phyloP scores from a whole-genome alignment of 345 rosid species.

The Erodium maritimum region DNA sequence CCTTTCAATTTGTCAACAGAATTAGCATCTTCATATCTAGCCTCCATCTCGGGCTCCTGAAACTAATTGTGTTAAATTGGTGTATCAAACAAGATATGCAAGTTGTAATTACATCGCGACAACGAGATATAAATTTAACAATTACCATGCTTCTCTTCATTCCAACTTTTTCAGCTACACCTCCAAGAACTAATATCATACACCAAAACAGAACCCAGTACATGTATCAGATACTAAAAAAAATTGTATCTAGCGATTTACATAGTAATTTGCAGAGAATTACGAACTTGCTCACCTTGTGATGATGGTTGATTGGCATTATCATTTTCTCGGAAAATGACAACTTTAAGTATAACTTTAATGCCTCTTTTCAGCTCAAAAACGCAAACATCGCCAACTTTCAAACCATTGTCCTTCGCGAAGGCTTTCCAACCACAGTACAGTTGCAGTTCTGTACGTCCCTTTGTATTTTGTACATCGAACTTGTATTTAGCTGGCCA shows the following conservation, averaged over 20 bases:
- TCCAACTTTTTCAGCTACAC: too few species aligned
- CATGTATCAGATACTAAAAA: background rate
- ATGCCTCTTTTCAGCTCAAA: constrained; percentile 9
- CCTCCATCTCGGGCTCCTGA: too few species aligned
- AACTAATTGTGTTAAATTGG: too few species aligned
- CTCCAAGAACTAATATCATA: too few species aligned
- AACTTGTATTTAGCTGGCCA: constrained; percentile 3
- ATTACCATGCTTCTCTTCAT: too few species aligned
- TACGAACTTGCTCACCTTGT: background rate
- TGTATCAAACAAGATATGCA: too few species aligned
- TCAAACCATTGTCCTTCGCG: constrained; percentile 10
- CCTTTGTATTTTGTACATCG: background rate
- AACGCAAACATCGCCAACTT: constrained; percentile 13
- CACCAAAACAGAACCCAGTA: background rate
- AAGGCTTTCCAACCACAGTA: constrained; percentile 12
- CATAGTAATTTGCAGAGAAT: too few species aligned
- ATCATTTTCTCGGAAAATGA: constrained; percentile 6
- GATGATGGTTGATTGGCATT: background rate
- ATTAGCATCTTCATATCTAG: too few species aligned
- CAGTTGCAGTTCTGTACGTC: background rate
- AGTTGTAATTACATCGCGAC: too few species aligned
- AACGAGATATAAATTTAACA: too few species aligned
- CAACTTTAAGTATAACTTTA: constrained; percentile 2
- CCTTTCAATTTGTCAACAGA: too few species aligned
- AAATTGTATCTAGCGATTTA: too few species aligned